Evolutionary conservation across 495 filamentous ascomycete genomes (phyloP).

Genomic region (Penicillium pulvis): DNA sequence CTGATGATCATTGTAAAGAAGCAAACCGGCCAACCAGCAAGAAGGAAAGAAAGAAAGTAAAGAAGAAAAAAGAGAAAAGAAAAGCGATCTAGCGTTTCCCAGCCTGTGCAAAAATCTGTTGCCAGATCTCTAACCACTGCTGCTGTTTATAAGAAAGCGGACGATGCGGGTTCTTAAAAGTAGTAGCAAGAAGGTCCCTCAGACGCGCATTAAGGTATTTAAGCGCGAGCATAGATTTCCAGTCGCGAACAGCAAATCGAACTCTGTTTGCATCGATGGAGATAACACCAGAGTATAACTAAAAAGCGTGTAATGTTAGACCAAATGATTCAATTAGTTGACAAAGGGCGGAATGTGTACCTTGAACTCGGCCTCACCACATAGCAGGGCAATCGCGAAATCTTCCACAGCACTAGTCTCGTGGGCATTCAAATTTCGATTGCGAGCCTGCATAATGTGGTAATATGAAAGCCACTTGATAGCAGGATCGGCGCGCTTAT

Average conservation of each 20-base stretch:
- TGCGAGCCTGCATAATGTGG: conserved; percentile 88
- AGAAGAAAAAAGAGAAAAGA: conserved; percentile 1
- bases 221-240: conserved; percentile 85
- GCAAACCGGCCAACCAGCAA: not conserved
- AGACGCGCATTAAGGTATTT: conserved; percentile 72
- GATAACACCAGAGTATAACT: conserved; percentile 83
- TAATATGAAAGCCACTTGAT: conserved; percentile 90
- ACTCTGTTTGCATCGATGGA: conserved; percentile 83
- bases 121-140: conserved; percentile 76
- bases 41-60: conserved; percentile 3
- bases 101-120: conserved; percentile 42
- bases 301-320: not conserved
- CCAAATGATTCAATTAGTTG: not conserved
- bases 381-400: conserved; percentile 79
- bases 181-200: conserved; percentile 67
- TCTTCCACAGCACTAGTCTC: conserved; percentile 82
- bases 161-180: conserved; percentile 73
- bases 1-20: not conserved
- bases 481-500: conserved; percentile 62
- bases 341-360: conserved; percentile 29
- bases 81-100: conserved; percentile 25
- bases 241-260: conserved; percentile 84
- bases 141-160: conserved; percentile 63
- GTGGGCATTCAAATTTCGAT: conserved; percentile 82
- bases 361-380: conserved; percentile 83